Evolutionary conservation across 352 stramenopile species (phyloP).

Genomic region (Hyaloperonospora arabidopsidis): DNA sequence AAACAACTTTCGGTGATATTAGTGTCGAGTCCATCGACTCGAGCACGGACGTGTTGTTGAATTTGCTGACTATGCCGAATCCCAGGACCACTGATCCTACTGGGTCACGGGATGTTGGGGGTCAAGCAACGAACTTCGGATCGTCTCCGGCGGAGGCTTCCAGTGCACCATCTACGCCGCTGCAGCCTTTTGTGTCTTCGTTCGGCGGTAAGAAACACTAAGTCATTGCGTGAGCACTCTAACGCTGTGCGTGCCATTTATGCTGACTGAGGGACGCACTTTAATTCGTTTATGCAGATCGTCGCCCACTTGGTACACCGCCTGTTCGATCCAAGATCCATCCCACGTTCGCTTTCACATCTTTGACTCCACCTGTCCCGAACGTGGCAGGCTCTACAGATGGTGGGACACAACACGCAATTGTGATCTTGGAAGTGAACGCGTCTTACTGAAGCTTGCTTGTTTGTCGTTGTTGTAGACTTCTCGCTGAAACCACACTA

Average conservation of each 20-base stretch:
- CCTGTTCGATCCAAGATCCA: slow-evolving; percentile 47
- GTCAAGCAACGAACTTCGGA: slow-evolving; percentile 46
- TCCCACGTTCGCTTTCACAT: slow-evolving; percentile 34
- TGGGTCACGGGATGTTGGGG: slow-evolving; percentile 23
- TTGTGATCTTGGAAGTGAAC: neutral
- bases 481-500: slow-evolving; percentile 37
- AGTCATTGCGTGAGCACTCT: slow-evolving; percentile 21
- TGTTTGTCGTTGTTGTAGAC: slow-evolving; percentile 19
- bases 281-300: slow-evolving; percentile 24
- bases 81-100: slow-evolving; percentile 15
- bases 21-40: slow-evolving; percentile 44
- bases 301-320: slow-evolving; percentile 35
- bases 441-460: slow-evolving; percentile 5
- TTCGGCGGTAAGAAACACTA: slow-evolving; percentile 35
- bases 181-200: slow-evolving; percentile 31
- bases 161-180: slow-evolving; percentile 17
- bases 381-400: slow-evolving; percentile 30
- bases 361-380: slow-evolving; percentile 13
- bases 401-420: slow-evolving; percentile 20
- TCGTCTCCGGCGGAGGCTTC: slow-evolving; percentile 24
- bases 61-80: slow-evolving; percentile 36
- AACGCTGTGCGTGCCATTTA: slow-evolving; percentile 11
- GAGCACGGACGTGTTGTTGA: slow-evolving; percentile 29
- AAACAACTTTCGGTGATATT: slow-evolving; percentile 12
- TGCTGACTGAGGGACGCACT: slow-evolving; percentile 19